Evolutionary conservation across 2,329 filamentous ascomycete species (phyloP).

Genomic region (Penicillium rolfsii): DNA sequence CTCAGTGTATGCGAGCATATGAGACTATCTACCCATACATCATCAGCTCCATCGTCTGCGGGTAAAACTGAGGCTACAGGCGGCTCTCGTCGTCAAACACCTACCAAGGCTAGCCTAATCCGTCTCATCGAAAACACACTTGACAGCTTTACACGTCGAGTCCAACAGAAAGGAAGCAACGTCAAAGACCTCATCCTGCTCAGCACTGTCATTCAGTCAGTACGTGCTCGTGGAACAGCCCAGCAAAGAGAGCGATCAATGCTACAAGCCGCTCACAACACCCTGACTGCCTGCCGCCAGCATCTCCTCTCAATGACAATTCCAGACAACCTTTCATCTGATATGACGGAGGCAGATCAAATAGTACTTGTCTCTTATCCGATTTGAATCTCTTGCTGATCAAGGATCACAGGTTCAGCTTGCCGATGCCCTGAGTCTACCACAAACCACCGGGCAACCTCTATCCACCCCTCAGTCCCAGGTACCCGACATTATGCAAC

Average conservation of each 20-base stretch:
- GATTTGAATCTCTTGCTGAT: background rate
- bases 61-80: background rate
- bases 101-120: constrained; percentile 32
- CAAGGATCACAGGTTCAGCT: constrained; percentile 8
- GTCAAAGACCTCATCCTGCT: constrained; percentile 38
- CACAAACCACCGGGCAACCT: background rate
- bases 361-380: background rate
- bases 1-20: constrained; percentile 37
- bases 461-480: constrained; percentile 12
- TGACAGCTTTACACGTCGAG: constrained; percentile 31
- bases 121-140: constrained; percentile 36
- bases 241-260: constrained; percentile 32
- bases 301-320: constrained; percentile 18
- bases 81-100: background rate
- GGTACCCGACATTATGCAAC: constrained; percentile 8
- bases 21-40: constrained; percentile 17
- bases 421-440: constrained; percentile 3
- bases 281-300: constrained; percentile 25
- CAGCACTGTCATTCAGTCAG: constrained; percentile 34
- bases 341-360: constrained; percentile 6
- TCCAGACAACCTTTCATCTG: background rate
- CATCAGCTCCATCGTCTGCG: background rate
- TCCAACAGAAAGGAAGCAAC: constrained; percentile 34
- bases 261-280: constrained; percentile 32
- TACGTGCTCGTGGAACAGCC: constrained; percentile 32